Percentiles rank a stretch among this genome's conserved stretches.
These are phyloP conservation scores for Cadophora sp. DNA, from an alignment of 2,329 filamentous ascomycete genomes.

Conservation along the genomic window DNA sequence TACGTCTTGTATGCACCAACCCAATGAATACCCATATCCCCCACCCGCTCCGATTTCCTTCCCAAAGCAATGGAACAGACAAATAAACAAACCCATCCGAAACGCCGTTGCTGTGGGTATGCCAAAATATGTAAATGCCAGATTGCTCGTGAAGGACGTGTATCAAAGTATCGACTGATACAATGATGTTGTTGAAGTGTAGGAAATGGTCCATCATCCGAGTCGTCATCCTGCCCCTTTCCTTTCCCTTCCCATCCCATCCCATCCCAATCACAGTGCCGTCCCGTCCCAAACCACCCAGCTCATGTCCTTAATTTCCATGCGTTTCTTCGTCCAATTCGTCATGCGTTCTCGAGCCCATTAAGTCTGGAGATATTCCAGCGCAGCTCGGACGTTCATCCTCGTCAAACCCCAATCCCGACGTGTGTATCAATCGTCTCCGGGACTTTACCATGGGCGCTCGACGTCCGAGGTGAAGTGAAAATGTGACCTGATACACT, in stretches of 20 bases:
- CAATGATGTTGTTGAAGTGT: constrained; percentile 8
- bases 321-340: constrained; percentile 11
- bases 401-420: constrained; percentile 16
- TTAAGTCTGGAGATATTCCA: constrained; percentile 26
- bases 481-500: constrained; percentile 26
- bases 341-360: constrained; percentile 20
- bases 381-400: constrained; percentile 27
- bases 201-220: constrained; percentile 8
- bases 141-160: constrained; percentile 11
- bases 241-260: constrained; percentile 8
- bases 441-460: constrained; percentile 29
- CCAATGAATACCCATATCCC: constrained; percentile 19
- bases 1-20: constrained; percentile 12
- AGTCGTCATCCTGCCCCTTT: constrained; percentile 20
- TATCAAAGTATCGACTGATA: constrained; percentile 8
- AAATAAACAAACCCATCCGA: constrained; percentile 25
- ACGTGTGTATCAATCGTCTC: constrained; percentile 28
- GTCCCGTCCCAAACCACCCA: constrained; percentile 10
- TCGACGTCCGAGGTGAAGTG: constrained; percentile 34
- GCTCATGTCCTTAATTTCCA: constrained; percentile 18
- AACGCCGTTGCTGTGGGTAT: constrained; percentile 39
- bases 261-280: neutral
- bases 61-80: constrained; percentile 5
- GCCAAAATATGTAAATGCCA: constrained; percentile 29
- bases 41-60: constrained; percentile 9